Percentiles rank a stretch among this genome's conserved stretches.
Conservation (phyloP, 1,284 basidiomycete genomes). For the Microbotryum silenes-acaulis region DNA sequence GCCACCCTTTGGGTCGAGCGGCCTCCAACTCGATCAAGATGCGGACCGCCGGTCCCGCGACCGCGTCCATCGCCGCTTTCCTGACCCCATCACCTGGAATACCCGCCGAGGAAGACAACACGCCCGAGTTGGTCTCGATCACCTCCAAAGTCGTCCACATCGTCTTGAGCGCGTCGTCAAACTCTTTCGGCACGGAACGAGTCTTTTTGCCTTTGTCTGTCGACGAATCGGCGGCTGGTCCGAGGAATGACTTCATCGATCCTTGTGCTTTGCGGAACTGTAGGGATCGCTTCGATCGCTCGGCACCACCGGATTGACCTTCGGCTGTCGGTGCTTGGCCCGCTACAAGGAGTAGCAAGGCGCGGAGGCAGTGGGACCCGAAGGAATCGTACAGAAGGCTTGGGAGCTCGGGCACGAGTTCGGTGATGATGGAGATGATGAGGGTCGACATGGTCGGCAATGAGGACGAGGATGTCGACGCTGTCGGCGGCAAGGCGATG, state of each 20-base stretch:
- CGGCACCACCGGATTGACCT: constrained; percentile 3
- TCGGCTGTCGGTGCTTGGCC: constrained; percentile 26
- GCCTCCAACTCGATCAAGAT: constrained; percentile 44
- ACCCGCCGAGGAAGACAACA: constrained; percentile 2
- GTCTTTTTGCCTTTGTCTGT: constrained; percentile 39
- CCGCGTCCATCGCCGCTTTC: constrained; percentile 68
- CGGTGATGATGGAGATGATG: constrained; percentile 60
- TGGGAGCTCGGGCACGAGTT: constrained; percentile 57
- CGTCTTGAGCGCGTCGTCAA: constrained; percentile 48
- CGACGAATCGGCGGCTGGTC: constrained; percentile 11
- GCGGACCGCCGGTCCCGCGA: constrained; percentile 71
- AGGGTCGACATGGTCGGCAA: constrained; percentile 65
- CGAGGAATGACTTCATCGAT: constrained; percentile 57
- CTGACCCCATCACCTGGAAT: constrained; percentile 61
- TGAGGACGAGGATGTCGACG: constrained; percentile 43
- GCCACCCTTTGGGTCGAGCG: constrained; percentile 67
- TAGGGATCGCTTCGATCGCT: constrained; percentile 55
- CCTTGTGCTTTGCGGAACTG: constrained; percentile 68
- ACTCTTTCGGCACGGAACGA: constrained; percentile 48
- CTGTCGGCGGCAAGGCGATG: constrained; percentile 50
- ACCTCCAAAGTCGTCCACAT: constrained; percentile 51
- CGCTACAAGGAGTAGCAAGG: constrained; percentile 64
- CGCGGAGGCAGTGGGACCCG: constrained; percentile 76
- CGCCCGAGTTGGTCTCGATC: constrained; percentile 15
- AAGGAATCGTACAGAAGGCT: constrained; percentile 69